These are phyloP conservation scores for Rhodotorula diobovata DNA, from an alignment of 768 basidiomycete genomes.

Conservation along the genomic window DNA sequence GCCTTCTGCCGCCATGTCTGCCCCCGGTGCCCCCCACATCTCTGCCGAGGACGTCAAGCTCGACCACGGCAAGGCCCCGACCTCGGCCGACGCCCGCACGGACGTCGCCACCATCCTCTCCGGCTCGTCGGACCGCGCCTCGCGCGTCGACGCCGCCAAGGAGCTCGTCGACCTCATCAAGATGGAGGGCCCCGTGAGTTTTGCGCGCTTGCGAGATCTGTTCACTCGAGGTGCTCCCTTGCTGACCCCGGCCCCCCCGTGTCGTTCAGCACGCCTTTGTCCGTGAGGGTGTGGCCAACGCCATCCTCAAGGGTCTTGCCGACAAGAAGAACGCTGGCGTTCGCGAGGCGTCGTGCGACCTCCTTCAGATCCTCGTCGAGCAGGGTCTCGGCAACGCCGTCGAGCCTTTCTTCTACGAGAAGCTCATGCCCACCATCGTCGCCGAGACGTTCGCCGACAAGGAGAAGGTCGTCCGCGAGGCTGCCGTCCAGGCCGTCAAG, in stretches of 20 bases:
- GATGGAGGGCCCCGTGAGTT: slow-evolving; percentile 19
- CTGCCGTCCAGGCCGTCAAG: slow-evolving; percentile 73
- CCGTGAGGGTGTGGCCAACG: slow-evolving; percentile 39
- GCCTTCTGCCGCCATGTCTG: slow-evolving; percentile 23
- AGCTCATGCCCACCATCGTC: slow-evolving; percentile 63
- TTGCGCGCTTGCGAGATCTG: not conserved
- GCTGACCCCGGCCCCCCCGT: not conserved
- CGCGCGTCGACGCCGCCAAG: slow-evolving; percentile 38
- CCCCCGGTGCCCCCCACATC: slow-evolving; percentile 30
- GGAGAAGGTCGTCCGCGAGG: slow-evolving; percentile 79
- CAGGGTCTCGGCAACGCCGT: slow-evolving; percentile 59
- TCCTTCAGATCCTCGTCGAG: slow-evolving; percentile 63
- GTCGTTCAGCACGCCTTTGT: slow-evolving; percentile 38
- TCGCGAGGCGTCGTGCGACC: slow-evolving; percentile 78
- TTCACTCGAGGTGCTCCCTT: not conserved
- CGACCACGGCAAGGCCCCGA: slow-evolving; percentile 15
- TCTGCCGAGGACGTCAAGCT: slow-evolving; percentile 31
- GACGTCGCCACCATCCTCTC: slow-evolving; percentile 42
- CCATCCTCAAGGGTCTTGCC: slow-evolving; percentile 47
- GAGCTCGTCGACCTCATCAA: slow-evolving; percentile 43
- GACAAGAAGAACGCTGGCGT: slow-evolving; percentile 84
- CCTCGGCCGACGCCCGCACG: slow-evolving; percentile 36
- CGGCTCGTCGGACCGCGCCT: slow-evolving; percentile 27
- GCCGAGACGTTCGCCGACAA: slow-evolving; percentile 91
- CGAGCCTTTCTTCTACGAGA: slow-evolving; percentile 68